These are phyloP conservation scores for Alternaria sp. DNA, from an alignment of 2,329 filamentous ascomycete species.

Conservation along the genomic window DNA sequence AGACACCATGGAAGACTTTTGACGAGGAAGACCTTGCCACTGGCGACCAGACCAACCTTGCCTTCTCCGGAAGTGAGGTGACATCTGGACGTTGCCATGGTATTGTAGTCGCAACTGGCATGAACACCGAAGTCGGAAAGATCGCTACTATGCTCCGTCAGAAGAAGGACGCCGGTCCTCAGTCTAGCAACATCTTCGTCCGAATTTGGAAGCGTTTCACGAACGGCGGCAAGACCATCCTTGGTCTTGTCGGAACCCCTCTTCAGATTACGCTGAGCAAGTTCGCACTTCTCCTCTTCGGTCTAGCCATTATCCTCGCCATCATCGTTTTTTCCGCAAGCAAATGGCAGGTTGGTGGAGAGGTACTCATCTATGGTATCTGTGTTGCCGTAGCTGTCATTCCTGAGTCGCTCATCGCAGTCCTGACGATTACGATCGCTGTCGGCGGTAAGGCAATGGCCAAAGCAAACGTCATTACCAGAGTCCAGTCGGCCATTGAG, in stretches of 20 bases:
- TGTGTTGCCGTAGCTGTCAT: constrained; percentile 57
- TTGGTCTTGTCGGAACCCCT: constrained; percentile 79
- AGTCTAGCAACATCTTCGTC: constrained; percentile 56
- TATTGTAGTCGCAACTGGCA: constrained; percentile 73
- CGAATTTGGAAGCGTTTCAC: constrained; percentile 38
- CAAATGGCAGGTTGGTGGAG: constrained; percentile 49
- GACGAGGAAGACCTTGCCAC: constrained; percentile 60
- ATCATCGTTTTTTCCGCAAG: constrained; percentile 73
- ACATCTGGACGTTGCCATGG: constrained; percentile 73
- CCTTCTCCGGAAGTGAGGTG: constrained; percentile 74
- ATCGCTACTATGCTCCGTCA: constrained; percentile 74
- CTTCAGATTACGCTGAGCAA: constrained; percentile 85
- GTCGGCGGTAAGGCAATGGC: constrained; percentile 52
- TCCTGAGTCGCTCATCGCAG: constrained; percentile 65
- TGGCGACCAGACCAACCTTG: constrained; percentile 74
- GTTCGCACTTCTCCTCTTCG: constrained; percentile 63
- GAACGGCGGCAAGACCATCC: constrained; percentile 56
- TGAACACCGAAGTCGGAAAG: constrained; percentile 76
- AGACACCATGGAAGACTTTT: constrained; percentile 60
- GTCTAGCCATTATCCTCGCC: constrained; percentile 72
- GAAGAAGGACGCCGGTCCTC: constrained; percentile 57
- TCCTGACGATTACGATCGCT: constrained; percentile 70
- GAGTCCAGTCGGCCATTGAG: constrained; percentile 49
- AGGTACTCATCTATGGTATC: constrained; percentile 57
- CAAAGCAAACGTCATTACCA: constrained; percentile 50